These are phyloP conservation scores for Paraphoma chrysanthemicola DNA, from an alignment of 2,329 filamentous ascomycete species.

Conservation along the genomic window DNA sequence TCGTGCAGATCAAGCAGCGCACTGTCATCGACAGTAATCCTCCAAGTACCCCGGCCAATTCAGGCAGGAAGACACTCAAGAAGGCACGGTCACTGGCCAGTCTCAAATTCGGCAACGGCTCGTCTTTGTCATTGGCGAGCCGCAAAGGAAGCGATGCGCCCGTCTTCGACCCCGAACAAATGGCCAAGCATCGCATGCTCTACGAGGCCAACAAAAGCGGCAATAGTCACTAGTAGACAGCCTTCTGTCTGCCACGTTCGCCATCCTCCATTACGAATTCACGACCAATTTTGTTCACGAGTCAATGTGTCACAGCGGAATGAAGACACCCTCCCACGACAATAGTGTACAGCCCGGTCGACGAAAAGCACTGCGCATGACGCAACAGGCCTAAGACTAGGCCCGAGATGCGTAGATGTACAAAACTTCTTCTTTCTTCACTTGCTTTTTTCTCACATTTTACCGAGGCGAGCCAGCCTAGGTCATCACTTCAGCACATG, in stretches of 20 bases:
- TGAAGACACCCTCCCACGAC: constrained; percentile 7
- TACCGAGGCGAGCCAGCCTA: not conserved
- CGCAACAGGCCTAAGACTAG: not conserved
- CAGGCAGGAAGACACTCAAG: constrained; percentile 43
- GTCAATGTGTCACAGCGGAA: constrained; percentile 13
- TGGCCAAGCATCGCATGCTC: constrained; percentile 44
- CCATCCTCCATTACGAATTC: constrained; percentile 15
- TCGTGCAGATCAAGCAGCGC: constrained; percentile 43
- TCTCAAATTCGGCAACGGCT: constrained; percentile 38
- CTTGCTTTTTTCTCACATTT: not conserved
- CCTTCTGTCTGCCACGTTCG: no score
- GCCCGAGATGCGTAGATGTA: not conserved
- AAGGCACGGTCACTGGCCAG: constrained; percentile 46
- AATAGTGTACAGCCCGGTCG: not conserved
- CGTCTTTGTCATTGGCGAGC: constrained; percentile 40
- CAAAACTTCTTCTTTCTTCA: not conserved
- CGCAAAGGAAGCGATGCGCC: constrained; percentile 44
- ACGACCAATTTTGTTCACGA: constrained; percentile 24
- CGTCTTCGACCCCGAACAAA: constrained; percentile 42
- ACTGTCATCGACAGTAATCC: constrained; percentile 23
- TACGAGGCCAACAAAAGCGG: constrained; percentile 37
- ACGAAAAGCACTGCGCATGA: not conserved
- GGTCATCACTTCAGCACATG: not conserved
- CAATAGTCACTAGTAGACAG: constrained; percentile 6
- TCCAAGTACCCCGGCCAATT: constrained; percentile 13